Conservation (phyloP, 1,284 basidiomycete genomes). For the Cronartium quercuum region DNA sequence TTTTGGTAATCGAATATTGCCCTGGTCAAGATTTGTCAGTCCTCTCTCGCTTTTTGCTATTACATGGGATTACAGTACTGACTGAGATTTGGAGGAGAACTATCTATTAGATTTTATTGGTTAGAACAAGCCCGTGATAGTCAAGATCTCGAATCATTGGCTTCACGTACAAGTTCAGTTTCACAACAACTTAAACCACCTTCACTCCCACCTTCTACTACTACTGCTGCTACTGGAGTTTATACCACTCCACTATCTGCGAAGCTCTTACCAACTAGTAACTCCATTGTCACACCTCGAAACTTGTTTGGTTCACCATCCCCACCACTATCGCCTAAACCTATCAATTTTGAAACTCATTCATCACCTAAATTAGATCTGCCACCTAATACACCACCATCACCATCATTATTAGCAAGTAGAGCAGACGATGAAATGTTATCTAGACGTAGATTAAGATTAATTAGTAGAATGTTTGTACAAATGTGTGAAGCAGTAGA, state of each 20-base stretch:
- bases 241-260: conserved; percentile 43
- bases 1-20: conserved; percentile 81
- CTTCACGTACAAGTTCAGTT: conserved; percentile 40
- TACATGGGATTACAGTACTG: too few relatives aligned
- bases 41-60: background rate
- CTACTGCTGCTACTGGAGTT: conserved; percentile 46
- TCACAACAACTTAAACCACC: conserved; percentile 19
- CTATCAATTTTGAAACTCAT: conserved; percentile 32
- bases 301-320: background rate
- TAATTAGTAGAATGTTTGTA: conserved; percentile 93
- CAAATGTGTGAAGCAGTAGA: conserved; percentile 98
- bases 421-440: conserved; percentile 70
- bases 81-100: too few relatives aligned
- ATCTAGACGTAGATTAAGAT: conserved; percentile 73
- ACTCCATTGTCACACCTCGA: background rate
- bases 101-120: conserved; percentile 98
- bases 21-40: conserved; percentile 70
- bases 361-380: conserved; percentile 38
- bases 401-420: conserved; percentile 78
- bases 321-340: conserved; percentile 4
- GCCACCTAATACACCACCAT: conserved; percentile 69
- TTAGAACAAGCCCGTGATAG: conserved; percentile 59
- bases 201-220: conserved; percentile 36
- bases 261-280: background rate
- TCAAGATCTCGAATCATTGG: conserved; percentile 41